Conservation (phyloP, 805 yeast genomes). For the Wickerhamomyces bovis region DNA sequence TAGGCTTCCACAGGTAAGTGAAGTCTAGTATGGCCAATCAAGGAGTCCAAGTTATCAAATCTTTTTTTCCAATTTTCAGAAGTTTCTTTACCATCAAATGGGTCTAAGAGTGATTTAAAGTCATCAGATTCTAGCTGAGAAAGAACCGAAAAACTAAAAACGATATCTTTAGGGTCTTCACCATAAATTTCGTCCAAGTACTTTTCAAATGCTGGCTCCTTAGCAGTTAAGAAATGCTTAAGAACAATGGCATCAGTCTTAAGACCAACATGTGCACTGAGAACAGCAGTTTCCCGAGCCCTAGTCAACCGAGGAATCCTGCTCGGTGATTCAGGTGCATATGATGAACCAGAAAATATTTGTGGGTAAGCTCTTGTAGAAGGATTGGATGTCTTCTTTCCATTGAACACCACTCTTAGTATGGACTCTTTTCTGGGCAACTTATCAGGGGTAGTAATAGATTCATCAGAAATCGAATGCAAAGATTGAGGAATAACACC, state of each 20-base stretch:
- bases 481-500: not conserved
- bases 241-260: not conserved
- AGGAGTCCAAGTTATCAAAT: conserved; percentile 11
- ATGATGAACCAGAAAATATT: not conserved
- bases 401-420: conserved; percentile 3
- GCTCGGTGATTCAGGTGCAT: not conserved
- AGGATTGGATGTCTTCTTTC: not conserved
- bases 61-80: conserved; percentile 20
- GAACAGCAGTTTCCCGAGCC: not conserved
- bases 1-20: conserved; percentile 11
- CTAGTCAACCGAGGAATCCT: not conserved
- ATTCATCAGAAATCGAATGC: not conserved
- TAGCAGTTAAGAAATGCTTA: not conserved
- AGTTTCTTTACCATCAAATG: conserved; percentile 14
- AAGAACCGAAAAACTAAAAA: conserved; percentile 3
- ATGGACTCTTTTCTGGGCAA: conserved; percentile 7
- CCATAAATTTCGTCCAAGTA: conserved; percentile 16
- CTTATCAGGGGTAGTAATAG: not conserved
- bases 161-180: conserved; percentile 13
- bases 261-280: not conserved
- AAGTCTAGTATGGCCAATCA: conserved; percentile 18
- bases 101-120: conserved; percentile 7
- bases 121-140: conserved; percentile 2
- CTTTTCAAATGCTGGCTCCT: conserved; percentile 6
- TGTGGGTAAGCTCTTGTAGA: conserved; percentile 1